Percentiles rank a stretch among this genome's conserved stretches.
These are phyloP conservation scores for Coniochaeta hoffmannii DNA, from an alignment of 2,329 filamentous ascomycete genomes.

Conservation along the genomic window DNA sequence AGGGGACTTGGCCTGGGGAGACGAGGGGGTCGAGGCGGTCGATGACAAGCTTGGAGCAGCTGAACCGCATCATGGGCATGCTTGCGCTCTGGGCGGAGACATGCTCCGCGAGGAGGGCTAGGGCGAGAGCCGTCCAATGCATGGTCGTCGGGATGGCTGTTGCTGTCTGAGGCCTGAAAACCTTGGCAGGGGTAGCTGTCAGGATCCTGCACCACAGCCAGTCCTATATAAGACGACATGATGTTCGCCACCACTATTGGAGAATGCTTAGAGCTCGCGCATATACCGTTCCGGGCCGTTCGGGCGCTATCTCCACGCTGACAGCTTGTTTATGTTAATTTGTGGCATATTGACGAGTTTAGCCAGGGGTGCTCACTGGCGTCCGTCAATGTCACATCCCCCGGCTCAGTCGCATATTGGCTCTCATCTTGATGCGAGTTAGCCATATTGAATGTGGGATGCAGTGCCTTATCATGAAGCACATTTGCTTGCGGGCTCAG, in stretches of 20 bases:
- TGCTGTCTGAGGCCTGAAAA: not conserved
- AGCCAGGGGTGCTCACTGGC: not conserved
- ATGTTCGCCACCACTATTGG: not conserved
- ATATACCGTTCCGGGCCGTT: not conserved
- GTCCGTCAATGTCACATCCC: not conserved
- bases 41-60: slow-evolving; percentile 5
- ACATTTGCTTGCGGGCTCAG: not conserved
- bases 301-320: not conserved
- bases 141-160: slow-evolving; percentile 3
- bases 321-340: not conserved
- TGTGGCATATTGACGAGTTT: not conserved
- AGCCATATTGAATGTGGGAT: not conserved
- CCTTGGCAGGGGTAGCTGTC: slow-evolving; percentile 1
- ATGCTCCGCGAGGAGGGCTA: slow-evolving; percentile 10
- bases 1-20: slow-evolving; percentile 1
- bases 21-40: slow-evolving; percentile 8
- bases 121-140: slow-evolving; percentile 15
- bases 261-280: not conserved
- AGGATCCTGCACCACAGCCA: not conserved
- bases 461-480: not conserved
- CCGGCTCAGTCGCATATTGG: not conserved
- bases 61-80: slow-evolving; percentile 6
- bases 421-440: not conserved
- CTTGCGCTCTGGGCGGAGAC: slow-evolving; percentile 12
- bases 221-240: not conserved